Base-by-base conservation (phyloP, 371 early-diverging fungal species). In the Circinella minor region DNA sequence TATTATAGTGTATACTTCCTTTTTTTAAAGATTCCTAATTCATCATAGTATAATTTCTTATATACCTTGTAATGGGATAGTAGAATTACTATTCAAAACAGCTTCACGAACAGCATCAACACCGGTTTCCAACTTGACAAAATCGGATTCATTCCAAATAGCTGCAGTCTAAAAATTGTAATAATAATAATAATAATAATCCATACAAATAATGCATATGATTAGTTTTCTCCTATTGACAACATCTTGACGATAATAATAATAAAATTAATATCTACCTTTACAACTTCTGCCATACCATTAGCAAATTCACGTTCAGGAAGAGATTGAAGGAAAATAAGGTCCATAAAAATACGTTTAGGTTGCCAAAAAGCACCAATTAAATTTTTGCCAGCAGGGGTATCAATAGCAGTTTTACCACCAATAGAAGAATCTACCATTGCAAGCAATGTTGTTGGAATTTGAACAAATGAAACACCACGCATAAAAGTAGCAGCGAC, bases 381-480 rank as follows among this genome's bases (percentile, higher is more conserved):
- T 63, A 98, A 83, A 81, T 99, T 99, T 84, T 99, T 99, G 65
- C 98, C 99, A 38, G 91, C 90, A 5, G 95, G 95, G 0, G 95
- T 94, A 81, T 99, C 99, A 60, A 99, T 91, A 0, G 97, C 99
- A 0, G 98, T 98, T 86, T 99, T 99, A 57, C 99, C 99, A 69
- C 99, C 99, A 65, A 99, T 94, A 6, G 96, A 94, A 14, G 96
- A 96, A 79, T 99, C 99, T 1, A 97, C 98, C 99, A 99, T 99
- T 10, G 99, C 96, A 66, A 99, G 86, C 39, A 99, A 79, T 4
- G 99, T 95, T 4, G 98, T 99, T 1, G 99, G 99, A 49, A 99
- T 88, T 76, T 99, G 98, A 27, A 97, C 87, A 69, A 95, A 87
- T 20, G 93, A 90, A n/a, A 95, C 90, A 43, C 99, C 99, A 61